These are phyloP conservation scores for Acanthamoeba sp. DNA, from an alignment of 208 protist species.

Conservation along the genomic window DNA sequence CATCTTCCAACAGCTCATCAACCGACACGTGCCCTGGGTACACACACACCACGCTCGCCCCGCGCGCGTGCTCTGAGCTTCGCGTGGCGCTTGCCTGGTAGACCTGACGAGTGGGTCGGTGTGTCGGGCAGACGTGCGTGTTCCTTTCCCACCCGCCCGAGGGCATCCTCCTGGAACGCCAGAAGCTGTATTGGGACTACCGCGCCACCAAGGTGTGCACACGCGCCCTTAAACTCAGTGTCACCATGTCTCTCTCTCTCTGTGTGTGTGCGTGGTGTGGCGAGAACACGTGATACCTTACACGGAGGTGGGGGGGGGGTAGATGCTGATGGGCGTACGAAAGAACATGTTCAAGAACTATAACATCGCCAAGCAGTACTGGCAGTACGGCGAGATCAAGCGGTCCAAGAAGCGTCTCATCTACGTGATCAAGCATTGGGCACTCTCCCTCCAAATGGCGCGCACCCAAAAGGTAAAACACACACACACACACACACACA, in stretches of 20 bases:
- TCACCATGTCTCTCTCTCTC: neutral
- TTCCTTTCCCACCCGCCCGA: conserved; percentile 46
- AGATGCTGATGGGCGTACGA: neutral
- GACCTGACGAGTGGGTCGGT: no score
- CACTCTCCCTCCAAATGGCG: conserved; percentile 47
- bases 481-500: neutral
- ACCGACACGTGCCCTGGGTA: conserved; percentile 53
- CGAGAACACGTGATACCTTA: no score
- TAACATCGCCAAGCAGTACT: conserved; percentile 62
- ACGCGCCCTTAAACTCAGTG: neutral
- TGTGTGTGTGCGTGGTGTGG: no score
- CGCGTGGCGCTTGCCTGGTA: neutral
- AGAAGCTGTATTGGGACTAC: conserved; percentile 58
- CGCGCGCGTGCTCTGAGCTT: neutral
- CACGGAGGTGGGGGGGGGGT: no score
- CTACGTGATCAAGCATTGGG: conserved; percentile 70
- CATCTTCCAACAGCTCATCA: conserved; percentile 68
- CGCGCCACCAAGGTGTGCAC: conserved; percentile 12
- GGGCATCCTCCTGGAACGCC: conserved; percentile 35
- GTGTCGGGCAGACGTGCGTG: conserved; percentile 31
- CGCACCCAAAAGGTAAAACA: neutral
- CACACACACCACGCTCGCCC: neutral
- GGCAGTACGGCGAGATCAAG: conserved; percentile 56
- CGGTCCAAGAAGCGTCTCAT: conserved; percentile 53
- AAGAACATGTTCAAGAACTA: conserved; percentile 72